Base-by-base conservation (phyloP, 1,284 basidiomycete genomes). In the Psilocybe mexicana region DNA sequence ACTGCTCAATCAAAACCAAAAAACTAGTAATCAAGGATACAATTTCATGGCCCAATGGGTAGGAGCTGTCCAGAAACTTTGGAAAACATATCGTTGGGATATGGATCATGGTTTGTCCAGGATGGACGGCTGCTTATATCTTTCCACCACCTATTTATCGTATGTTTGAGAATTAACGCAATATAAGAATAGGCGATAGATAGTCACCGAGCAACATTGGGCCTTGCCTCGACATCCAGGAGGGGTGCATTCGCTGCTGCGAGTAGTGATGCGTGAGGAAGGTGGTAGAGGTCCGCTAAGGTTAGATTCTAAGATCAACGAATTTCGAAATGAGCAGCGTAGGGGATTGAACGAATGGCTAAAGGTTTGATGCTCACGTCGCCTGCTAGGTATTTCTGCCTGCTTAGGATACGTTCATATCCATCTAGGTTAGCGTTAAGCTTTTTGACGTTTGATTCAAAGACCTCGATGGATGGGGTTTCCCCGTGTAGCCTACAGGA, bases 321-420 rank as follows among this genome's bases (percentile, higher is more conserved):
- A 18, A 18, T 18, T 18, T 18, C 18, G 18, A 18, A 18, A 18
- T 18, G 18, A 18, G 18, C 18, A 18, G 18, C 18, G 18, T 18
- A 8, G 30, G 4, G 30, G 8, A 33, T 6, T 33, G 30, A 33
- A 33, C 4, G 30, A 33, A 33, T 6, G 30, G 30, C 4, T 4
- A 33, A 8, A 33, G 30, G 30, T 33, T 8, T 33, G 30, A 26
- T 12, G 3, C 77, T 57, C 52, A 80, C 78, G 62, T 84, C 71
- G 10, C 83, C 83, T 40, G 75, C 81, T n/a, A 84, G 60, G 63
- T 79, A 85, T 63, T 77, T 78, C 43, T 80, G 75, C 65, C 81
- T 83, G 59, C 72, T 65, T 23, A 86, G 70, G 55, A 86, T 79
- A n/a, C 59, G 61, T 54, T 86, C 83, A 62, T 85, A 85, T 5